Evolutionary conservation across 768 basidiomycete species (phyloP).

Genomic region (Leucogyrophana mollusca): DNA sequence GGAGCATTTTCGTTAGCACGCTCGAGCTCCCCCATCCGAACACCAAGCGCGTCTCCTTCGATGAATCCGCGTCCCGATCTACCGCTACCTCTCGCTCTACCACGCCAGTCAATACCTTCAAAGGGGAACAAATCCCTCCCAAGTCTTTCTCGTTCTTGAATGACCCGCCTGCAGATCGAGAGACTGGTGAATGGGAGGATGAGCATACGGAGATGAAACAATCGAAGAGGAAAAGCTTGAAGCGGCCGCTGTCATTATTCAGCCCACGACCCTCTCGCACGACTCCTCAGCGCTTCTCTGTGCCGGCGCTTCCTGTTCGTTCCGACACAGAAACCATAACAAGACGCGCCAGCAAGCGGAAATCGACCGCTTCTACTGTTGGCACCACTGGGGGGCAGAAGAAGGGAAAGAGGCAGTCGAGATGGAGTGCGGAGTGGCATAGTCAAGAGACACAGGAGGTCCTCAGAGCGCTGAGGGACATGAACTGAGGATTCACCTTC

Average conservation of each 20-base stretch:
- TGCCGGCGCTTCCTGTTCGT: not conserved
- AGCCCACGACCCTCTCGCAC: constrained; percentile 7
- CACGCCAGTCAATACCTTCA: not conserved
- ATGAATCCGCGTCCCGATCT: not conserved
- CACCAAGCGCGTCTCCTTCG: constrained; percentile 9
- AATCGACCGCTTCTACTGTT: not conserved
- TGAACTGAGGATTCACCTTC: not conserved
- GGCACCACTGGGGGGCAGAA: not conserved
- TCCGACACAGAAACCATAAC: not conserved
- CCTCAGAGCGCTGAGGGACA: constrained; percentile 12
- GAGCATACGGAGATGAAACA: not conserved
- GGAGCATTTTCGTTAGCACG: too few species aligned
- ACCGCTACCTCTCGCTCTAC: not conserved
- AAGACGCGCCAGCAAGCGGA: constrained; percentile 4
- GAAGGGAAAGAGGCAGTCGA: constrained; percentile 14
- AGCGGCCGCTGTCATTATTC: constrained; percentile 13
- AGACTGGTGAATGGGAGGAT: not conserved
- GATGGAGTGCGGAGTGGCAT: constrained; percentile 16
- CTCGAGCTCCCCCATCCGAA: too few species aligned
- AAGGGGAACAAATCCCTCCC: not conserved
- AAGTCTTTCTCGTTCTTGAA: not conserved
- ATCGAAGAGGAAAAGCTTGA: not conserved
- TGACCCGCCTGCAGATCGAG: not conserved
- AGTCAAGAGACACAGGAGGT: constrained; percentile 23
- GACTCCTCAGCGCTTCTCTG: not conserved